Percentiles rank a stretch among this genome's conserved stretches.
phyloP scores from a whole-genome alignment of 2,329 filamentous ascomycete genomes.

The Scedosporium minutisporum region DNA sequence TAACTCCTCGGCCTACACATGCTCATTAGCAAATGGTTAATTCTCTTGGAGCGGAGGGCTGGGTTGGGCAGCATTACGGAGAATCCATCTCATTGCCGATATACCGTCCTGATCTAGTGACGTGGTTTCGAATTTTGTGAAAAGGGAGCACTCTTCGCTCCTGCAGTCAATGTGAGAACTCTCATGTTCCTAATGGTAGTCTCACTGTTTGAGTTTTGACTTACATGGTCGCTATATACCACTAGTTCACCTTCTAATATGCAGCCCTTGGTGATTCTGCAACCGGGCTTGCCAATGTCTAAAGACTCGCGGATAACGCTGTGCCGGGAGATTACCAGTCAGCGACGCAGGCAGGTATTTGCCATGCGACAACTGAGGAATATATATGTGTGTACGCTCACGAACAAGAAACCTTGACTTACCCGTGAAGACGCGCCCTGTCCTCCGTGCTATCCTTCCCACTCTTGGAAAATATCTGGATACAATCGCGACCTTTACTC shows the following conservation, averaged over 20 bases:
- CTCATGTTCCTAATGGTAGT: not conserved
- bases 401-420: slow-evolving; percentile 12
- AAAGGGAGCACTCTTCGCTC: slow-evolving; percentile 61
- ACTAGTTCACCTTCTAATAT: slow-evolving; percentile 80
- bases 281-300: slow-evolving; percentile 46
- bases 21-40: not conserved
- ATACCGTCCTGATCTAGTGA: slow-evolving; percentile 61
- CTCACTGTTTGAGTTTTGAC: slow-evolving; percentile 7
- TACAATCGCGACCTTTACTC: slow-evolving; percentile 37
- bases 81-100: slow-evolving; percentile 62
- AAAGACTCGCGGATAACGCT: slow-evolving; percentile 56
- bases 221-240: slow-evolving; percentile 58
- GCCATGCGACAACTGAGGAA: not conserved
- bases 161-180: slow-evolving; percentile 19
- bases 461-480: slow-evolving; percentile 86
- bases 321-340: not conserved
- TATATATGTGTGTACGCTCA: not conserved
- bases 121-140: slow-evolving; percentile 72
- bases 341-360: slow-evolving; percentile 7
- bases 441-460: slow-evolving; percentile 81
- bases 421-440: slow-evolving; percentile 49
- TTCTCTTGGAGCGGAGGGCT: slow-evolving; percentile 11
- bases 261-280: slow-evolving; percentile 53
- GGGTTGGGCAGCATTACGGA: slow-evolving; percentile 32
- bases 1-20: slow-evolving; percentile 30